A percentile compares a stretch with the other conserved stretches of the same genome.
Conservation (phyloP, 352 stramenopile genomes). For the Phytophthora palmivora region DNA sequence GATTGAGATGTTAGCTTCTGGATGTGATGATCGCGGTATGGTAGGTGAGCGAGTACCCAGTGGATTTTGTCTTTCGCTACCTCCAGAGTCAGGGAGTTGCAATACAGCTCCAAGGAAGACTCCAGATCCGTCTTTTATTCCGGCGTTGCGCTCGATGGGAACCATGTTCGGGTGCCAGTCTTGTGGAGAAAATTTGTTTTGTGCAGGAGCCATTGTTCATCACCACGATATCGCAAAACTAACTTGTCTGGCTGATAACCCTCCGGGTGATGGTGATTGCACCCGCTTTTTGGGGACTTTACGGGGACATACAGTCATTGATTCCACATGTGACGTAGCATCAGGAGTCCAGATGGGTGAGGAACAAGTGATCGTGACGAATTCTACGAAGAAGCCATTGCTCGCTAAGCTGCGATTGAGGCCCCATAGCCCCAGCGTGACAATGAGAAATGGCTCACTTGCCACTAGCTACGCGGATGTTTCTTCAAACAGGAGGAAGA, state of each 20-base stretch:
- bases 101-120: conserved; percentile 9
- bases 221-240: conserved; percentile 29
- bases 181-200: conserved; percentile 72
- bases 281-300: conserved; percentile 26
- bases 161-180: conserved; percentile 68
- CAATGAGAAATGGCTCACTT: conserved; percentile 11
- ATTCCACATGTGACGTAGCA: not conserved
- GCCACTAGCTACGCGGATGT: not conserved
- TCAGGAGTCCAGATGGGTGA: not conserved
- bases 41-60: conserved; percentile 57
- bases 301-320: conserved; percentile 5
- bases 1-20: conserved; percentile 34
- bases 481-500: conserved; percentile 13
- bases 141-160: conserved; percentile 74
- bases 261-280: not conserved
- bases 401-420: conserved; percentile 62
- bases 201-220: conserved; percentile 62
- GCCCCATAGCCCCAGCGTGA: conserved; percentile 50
- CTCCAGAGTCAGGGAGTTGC: conserved; percentile 14
- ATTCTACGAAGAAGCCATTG: conserved; percentile 48
- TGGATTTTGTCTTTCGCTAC: conserved; percentile 63
- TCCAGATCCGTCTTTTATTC: conserved; percentile 56
- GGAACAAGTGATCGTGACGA: conserved; percentile 11
- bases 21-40: conserved; percentile 68
- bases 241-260: not conserved